phyloP scores from a whole-genome alignment of 257 asterid genomes.

The Petunia axillaris region DNA sequence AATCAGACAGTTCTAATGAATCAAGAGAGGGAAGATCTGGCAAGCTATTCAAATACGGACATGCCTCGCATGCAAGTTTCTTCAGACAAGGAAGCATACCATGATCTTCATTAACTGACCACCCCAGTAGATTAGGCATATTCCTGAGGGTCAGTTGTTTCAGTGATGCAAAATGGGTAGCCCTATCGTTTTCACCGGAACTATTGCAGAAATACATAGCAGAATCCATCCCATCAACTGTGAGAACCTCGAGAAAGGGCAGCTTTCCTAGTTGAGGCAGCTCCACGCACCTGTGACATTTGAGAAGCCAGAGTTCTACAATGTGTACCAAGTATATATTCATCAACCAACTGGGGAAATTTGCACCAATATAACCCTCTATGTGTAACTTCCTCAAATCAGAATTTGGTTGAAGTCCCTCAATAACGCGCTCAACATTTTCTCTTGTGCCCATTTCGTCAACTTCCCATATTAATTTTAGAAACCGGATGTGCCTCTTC shows the following conservation, averaged over 20 bases:
- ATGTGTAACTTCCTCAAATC: constrained; percentile 22
- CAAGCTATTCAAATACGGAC: constrained; percentile 24
- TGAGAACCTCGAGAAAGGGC: constrained; percentile 24
- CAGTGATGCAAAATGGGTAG: constrained; percentile 21
- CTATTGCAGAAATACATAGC: constrained; percentile 25
- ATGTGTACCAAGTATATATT: constrained; percentile 14
- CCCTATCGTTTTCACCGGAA: neutral
- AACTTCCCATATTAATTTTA: constrained; percentile 18
- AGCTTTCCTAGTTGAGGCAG: constrained; percentile 28
- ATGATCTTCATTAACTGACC: constrained; percentile 24
- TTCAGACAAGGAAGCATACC: constrained; percentile 8
- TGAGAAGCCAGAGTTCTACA: constrained; percentile 23
- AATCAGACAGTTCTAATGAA: constrained; percentile 19
- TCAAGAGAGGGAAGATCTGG: constrained; percentile 24
- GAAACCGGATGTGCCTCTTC: constrained; percentile 7
- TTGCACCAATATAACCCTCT: constrained; percentile 27
- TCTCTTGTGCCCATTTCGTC: neutral
- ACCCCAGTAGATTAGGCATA: constrained; percentile 26
- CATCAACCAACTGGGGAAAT: constrained; percentile 27
- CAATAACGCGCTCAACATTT: constrained; percentile 22
- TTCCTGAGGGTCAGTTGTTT: constrained; percentile 25
- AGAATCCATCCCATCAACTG: constrained; percentile 27
- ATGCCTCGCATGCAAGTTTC: constrained; percentile 22
- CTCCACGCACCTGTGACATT: constrained; percentile 24
- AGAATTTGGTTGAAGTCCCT: constrained; percentile 24